Conservation (phyloP, 2,329 filamentous ascomycete genomes). For the Fusarium chlamydosporum region DNA sequence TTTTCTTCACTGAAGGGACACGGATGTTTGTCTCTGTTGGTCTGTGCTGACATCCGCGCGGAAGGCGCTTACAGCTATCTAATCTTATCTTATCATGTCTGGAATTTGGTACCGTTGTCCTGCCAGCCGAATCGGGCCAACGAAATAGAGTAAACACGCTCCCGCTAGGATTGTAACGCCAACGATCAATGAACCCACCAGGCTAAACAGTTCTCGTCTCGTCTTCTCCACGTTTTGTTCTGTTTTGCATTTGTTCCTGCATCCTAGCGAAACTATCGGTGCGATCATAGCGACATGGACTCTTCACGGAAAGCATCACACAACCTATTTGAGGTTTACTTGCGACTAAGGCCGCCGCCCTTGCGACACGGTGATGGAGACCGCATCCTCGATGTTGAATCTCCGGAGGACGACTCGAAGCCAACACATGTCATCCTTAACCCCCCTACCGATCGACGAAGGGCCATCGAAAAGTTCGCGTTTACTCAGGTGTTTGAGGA, state of each 20-base stretch:
- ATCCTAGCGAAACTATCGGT: conserved; percentile 22
- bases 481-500: conserved; percentile 97
- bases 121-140: conserved; percentile 37
- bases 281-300: conserved; percentile 55
- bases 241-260: conserved; percentile 25
- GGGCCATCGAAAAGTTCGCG: conserved; percentile 91
- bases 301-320: conserved; percentile 55
- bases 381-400: conserved; percentile 85
- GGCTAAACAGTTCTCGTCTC: conserved; percentile 25
- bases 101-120: conserved; percentile 34
- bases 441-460: conserved; percentile 86
- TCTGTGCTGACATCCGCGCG: conserved; percentile 39
- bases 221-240: conserved; percentile 22
- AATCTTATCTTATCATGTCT: conserved; percentile 36
- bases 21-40: neutral
- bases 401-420: conserved; percentile 58
- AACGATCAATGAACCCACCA: conserved; percentile 45
- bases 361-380: conserved; percentile 64
- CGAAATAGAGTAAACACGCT: conserved; percentile 32
- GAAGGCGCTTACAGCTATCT: conserved; percentile 17
- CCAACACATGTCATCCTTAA: conserved; percentile 82
- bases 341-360: conserved; percentile 83
- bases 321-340: conserved; percentile 89
- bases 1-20: neutral
- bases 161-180: conserved; percentile 30